Evolutionary conservation across 495 filamentous ascomycete genomes (phyloP).

Genomic region (Penicillium steckii): DNA sequence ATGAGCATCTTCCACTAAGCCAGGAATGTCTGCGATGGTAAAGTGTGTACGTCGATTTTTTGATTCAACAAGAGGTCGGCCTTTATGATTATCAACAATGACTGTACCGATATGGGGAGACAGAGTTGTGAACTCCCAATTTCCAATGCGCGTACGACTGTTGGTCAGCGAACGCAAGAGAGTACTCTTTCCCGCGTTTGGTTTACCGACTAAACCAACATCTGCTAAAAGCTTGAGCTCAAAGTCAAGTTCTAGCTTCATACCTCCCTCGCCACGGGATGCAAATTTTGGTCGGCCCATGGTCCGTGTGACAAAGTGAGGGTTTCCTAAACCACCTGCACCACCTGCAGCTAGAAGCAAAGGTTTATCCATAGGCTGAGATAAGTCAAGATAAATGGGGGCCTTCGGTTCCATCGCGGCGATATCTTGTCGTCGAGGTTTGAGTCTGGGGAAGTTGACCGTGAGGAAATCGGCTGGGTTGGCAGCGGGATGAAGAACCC

Average conservation of each 20-base stretch:
- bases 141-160: conserved; percentile 82
- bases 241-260: conserved; percentile 76
- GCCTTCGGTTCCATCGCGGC: conserved; percentile 61
- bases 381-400: conserved; percentile 81
- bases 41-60: conserved; percentile 64
- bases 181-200: conserved; percentile 95
- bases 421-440: conserved; percentile 55
- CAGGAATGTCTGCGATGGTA: conserved; percentile 94
- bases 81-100: conserved; percentile 78
- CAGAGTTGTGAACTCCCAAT: conserved; percentile 96
- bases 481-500: conserved; percentile 79
- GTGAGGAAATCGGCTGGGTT: conserved; percentile 63
- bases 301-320: conserved; percentile 76
- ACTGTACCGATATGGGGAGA: conserved; percentile 94
- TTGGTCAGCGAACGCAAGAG: conserved; percentile 82
- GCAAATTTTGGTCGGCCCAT: conserved; percentile 78
- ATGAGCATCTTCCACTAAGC: conserved; percentile 86
- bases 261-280: conserved; percentile 77
- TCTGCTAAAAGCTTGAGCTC: conserved; percentile 95
- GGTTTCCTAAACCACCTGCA: conserved; percentile 87
- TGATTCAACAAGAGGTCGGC: conserved; percentile 55
- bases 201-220: conserved; percentile 89
- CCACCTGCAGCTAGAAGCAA: conserved; percentile 90
- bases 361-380: conserved; percentile 73
- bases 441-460: conserved; percentile 59